phyloP scores from a whole-genome alignment of 768 basidiomycete genomes.

The Sporobolomyces roseus region DNA sequence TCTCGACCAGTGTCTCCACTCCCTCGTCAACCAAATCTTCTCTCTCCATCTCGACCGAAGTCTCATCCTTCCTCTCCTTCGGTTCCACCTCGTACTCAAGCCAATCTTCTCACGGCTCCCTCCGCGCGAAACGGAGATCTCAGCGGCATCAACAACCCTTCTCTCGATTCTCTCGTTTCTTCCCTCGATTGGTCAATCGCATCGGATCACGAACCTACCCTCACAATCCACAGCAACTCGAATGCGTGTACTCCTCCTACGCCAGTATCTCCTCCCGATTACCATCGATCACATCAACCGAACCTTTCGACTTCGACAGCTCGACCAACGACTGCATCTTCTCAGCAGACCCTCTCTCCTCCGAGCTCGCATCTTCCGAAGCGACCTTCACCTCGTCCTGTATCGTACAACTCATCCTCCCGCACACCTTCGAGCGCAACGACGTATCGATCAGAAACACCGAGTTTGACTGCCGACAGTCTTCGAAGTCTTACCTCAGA shows the following conservation, averaged over 20 bases:
- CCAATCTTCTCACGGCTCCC: too few species aligned
- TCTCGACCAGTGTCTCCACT: neutral
- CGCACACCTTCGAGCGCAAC: slow-evolving; percentile 10
- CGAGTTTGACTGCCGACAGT: slow-evolving; percentile 28
- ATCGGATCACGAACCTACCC: slow-evolving; percentile 26
- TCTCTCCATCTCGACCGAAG: neutral
- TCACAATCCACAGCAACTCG: too few species aligned
- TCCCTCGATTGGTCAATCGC: neutral
- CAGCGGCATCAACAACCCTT: neutral
- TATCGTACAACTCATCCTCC: neutral
- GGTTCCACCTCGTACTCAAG: neutral
- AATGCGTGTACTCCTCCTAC: too few species aligned
- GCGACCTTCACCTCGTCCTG: neutral
- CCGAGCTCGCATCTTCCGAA: neutral
- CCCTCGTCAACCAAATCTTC: neutral
- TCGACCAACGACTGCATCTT: neutral
- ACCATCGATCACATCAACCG: neutral
- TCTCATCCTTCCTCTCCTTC: too few species aligned
- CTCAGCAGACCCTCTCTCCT: slow-evolving; percentile 1
- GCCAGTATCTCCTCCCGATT: neutral
- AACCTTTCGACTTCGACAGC: slow-evolving; percentile 11
- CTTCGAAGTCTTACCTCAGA: slow-evolving; percentile 9
- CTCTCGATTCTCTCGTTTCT: slow-evolving; percentile 31
- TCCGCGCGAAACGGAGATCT: too few species aligned
- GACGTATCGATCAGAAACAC: slow-evolving; percentile 9